Conservation (phyloP, 352 stramenopile species). For the Phytophthora syringae region DNA sequence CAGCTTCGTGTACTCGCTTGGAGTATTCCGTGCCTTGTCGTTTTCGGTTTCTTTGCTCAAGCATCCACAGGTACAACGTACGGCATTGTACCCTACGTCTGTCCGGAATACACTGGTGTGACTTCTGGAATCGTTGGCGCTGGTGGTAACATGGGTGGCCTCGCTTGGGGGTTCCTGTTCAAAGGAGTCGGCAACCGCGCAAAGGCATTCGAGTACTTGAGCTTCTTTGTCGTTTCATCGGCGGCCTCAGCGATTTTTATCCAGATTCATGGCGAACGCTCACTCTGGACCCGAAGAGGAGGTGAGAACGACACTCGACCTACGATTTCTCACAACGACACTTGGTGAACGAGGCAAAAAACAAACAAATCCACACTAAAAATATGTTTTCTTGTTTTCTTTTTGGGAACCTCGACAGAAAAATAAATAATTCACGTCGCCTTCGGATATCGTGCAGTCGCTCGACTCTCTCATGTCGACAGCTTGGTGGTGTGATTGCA, state of each 20-base stretch:
- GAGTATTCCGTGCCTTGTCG: slow-evolving; percentile 81
- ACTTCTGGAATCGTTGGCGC: slow-evolving; percentile 59
- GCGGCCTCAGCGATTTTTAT: slow-evolving; percentile 15
- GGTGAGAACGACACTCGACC: background rate
- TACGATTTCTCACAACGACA: background rate
- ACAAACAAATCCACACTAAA: too few relatives aligned
- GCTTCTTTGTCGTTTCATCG: slow-evolving; percentile 37
- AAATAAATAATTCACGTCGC: too few relatives aligned
- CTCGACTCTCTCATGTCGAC: background rate
- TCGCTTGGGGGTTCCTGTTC: slow-evolving; percentile 69
- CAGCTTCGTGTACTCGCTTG: slow-evolving; percentile 19
- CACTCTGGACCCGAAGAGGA: slow-evolving; percentile 21
- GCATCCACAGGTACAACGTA: slow-evolving; percentile 55
- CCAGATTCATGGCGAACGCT: slow-evolving; percentile 28
- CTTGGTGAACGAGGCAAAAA: too few relatives aligned
- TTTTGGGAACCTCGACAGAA: too few relatives aligned
- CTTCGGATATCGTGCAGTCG: too few relatives aligned
- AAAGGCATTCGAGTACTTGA: slow-evolving; percentile 54
- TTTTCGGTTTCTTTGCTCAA: slow-evolving; percentile 89
- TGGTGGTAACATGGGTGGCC: slow-evolving; percentile 55
- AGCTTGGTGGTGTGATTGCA: background rate
- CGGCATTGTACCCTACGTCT: slow-evolving; percentile 69
- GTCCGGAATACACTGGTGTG: slow-evolving; percentile 41
- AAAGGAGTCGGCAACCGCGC: slow-evolving; percentile 41
- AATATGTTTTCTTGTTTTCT: too few relatives aligned